Evolutionary conservation across 768 basidiomycete genomes (phyloP), one percentile per base, ranked within the genome.

Genomic region (Mycena capillaripes): DNA sequence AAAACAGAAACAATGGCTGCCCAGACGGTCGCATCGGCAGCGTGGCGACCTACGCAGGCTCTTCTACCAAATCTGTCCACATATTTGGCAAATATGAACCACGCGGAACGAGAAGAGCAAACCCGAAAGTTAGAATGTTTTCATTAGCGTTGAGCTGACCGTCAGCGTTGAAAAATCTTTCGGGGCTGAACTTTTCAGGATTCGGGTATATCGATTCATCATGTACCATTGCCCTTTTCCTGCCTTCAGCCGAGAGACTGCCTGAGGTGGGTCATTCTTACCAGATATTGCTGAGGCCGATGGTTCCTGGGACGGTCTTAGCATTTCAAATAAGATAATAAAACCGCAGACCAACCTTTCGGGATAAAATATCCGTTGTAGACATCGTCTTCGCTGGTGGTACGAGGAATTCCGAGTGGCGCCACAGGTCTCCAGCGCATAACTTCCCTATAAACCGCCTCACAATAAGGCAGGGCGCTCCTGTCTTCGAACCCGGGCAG

Each of bases 391-490:
- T 59, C 48, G 16, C 52, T 70, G 2, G 62, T 69, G 14, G 62
- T 61, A 60, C 72, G 73, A 16, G 75, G 61, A 9, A 77, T n/a
- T 12, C 70, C 69, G 7, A 78, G 55, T 1, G 77, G 76, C 0
- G 60, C 65, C 29, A 67, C 65, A 1, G 77, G 77, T n/a, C 65
- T 59, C 78, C 78, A 79, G 19, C 80, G 71, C 36, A 78, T 32
- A 34, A 77, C 70, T 53, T 81, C 80, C 30, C 73, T 72, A 23
- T 77, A 66, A 5, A 81, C 29, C 0, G 77, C 78, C 4, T 76
- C 71, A 57, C 79, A 56, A 56, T 78, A 81, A 16, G 78, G 76
- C 2, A 82, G 70, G 19, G 61, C 30, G 1, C 66, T 70, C 7
- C 72, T 50, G 48, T 76, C 69, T 46, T 62, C 46, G 23, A 72